Conservation (phyloP, 139 green algal genomes). For the Microglena sp. region DNA sequence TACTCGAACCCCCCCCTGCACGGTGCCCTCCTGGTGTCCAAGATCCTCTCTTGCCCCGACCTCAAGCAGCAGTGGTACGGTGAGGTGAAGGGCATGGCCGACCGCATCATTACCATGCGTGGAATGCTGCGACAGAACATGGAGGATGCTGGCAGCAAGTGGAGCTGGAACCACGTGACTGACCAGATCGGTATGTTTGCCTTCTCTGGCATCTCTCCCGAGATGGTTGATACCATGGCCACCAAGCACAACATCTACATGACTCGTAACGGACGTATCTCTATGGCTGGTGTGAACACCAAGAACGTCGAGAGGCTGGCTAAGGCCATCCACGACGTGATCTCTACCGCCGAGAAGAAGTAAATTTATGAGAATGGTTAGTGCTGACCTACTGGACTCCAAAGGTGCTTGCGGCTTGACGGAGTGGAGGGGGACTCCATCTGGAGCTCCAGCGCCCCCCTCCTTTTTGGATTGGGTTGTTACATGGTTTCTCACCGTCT, state of each 20-base stretch:
- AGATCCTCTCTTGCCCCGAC: slow-evolving; percentile 48
- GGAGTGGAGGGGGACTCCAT: too few species aligned
- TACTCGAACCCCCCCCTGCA: slow-evolving; percentile 77
- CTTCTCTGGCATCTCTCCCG: slow-evolving; percentile 40
- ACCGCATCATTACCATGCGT: slow-evolving; percentile 85
- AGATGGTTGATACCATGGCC: slow-evolving; percentile 70
- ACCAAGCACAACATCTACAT: slow-evolving; percentile 78
- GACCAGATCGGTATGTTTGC: slow-evolving; percentile 88
- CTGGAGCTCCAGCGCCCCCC: too few species aligned
- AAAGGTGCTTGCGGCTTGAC: too few species aligned
- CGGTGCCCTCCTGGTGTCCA: slow-evolving; percentile 62
- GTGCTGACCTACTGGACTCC: too few species aligned
- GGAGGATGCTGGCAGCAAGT: slow-evolving; percentile 26
- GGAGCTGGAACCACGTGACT: slow-evolving; percentile 71
- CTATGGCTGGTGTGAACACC: slow-evolving; percentile 81
- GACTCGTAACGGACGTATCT: slow-evolving; percentile 86
- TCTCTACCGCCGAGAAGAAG: slow-evolving; percentile 26
- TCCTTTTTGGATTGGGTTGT: too few species aligned
- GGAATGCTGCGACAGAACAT: slow-evolving; percentile 50
- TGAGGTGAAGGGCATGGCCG: slow-evolving; percentile 64
- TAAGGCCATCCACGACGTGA: slow-evolving; percentile 76
- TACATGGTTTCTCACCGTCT: too few species aligned
- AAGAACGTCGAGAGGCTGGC: slow-evolving; percentile 73
- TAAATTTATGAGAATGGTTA: too few species aligned
- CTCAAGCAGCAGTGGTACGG: slow-evolving; percentile 76